phyloP scores from a whole-genome alignment of 2,329 filamentous ascomycete species.

The Phialemoniopsis sp. region DNA sequence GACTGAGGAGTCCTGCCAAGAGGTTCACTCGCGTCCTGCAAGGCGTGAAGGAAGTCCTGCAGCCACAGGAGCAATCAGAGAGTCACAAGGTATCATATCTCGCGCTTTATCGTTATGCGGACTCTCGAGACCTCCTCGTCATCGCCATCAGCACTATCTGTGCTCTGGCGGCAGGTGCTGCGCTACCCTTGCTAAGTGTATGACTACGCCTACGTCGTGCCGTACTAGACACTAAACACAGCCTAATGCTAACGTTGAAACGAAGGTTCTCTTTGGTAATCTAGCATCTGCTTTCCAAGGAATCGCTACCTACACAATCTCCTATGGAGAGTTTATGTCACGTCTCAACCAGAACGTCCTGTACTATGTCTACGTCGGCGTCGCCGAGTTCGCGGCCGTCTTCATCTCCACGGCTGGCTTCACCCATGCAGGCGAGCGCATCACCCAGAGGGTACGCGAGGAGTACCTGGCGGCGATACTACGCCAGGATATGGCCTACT shows the following conservation, averaged over 20 bases:
- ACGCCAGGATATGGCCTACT: constrained; percentile 81
- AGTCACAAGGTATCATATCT: too few relatives aligned
- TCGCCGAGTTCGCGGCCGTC: constrained; percentile 68
- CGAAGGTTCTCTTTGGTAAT: constrained; percentile 57
- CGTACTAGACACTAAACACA: too few relatives aligned
- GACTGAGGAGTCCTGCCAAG: too few relatives aligned
- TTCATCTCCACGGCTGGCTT: constrained; percentile 80
- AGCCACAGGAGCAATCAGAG: too few relatives aligned
- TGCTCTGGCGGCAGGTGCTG: constrained; percentile 65
- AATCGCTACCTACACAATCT: constrained; percentile 45
- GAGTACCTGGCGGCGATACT: constrained; percentile 76
- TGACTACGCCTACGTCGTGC: not conserved
- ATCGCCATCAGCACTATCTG: constrained; percentile 54
- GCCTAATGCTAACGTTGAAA: too few relatives aligned
- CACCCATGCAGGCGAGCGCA: constrained; percentile 75
- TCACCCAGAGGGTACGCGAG: constrained; percentile 69
- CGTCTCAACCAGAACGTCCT: constrained; percentile 59
- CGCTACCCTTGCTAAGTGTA: constrained; percentile 70
- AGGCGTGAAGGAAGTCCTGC: too few relatives aligned
- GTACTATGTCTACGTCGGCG: constrained; percentile 76
- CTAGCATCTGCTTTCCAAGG: constrained; percentile 64
- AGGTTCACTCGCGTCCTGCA: too few relatives aligned
- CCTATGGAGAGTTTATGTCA: constrained; percentile 48
- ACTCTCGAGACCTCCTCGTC: constrained; percentile 55
- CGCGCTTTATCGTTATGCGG: constrained; percentile 61